phyloP scores from a whole-genome alignment of 2,329 filamentous ascomycete species.

The Akanthomyces uredinophilus region DNA sequence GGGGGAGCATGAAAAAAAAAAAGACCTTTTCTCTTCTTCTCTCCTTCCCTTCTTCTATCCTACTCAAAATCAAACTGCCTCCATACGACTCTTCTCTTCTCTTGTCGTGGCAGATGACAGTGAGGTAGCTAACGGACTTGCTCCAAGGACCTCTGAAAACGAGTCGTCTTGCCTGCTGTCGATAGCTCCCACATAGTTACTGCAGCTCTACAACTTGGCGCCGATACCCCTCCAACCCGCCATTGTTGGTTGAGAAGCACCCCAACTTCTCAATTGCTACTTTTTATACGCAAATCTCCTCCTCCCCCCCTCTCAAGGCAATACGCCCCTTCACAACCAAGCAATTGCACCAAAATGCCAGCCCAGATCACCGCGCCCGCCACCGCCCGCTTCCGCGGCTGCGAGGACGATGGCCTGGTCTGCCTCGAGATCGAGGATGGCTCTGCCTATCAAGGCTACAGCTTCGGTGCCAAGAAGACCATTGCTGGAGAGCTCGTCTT shows the following conservation, averaged over 20 bases:
- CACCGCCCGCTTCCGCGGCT: constrained; percentile 51
- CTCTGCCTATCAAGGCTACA: constrained; percentile 85
- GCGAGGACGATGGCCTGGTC: constrained; percentile 58
- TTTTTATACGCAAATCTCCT: constrained; percentile 2
- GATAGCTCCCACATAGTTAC: constrained; percentile 24
- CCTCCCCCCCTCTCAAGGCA: constrained; percentile 2
- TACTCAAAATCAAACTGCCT: background rate
- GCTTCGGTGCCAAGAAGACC: constrained; percentile 93
- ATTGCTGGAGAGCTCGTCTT: constrained; percentile 96
- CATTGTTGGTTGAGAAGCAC: constrained; percentile 1
- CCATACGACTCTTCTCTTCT: constrained; percentile 3
- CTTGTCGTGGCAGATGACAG: constrained; percentile 32
- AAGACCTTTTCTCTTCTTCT: constrained; percentile 11
- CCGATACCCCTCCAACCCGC: constrained; percentile 3
- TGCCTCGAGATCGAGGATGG: constrained; percentile 92
- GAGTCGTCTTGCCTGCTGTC: constrained; percentile 33
- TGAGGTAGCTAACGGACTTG: constrained; percentile 34
- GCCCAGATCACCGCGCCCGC: constrained; percentile 46
- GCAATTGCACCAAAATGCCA: constrained; percentile 26
- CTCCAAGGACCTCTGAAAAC: constrained; percentile 33
- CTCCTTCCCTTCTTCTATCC: constrained; percentile 13
- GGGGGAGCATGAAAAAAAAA: constrained; percentile 24
- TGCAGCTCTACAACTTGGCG: constrained; percentile 18
- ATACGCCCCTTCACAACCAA: background rate
- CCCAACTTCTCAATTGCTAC: constrained; percentile 17